phyloP scores from a whole-genome alignment of 129 eudicot species.

The Artemisia tridentata region DNA sequence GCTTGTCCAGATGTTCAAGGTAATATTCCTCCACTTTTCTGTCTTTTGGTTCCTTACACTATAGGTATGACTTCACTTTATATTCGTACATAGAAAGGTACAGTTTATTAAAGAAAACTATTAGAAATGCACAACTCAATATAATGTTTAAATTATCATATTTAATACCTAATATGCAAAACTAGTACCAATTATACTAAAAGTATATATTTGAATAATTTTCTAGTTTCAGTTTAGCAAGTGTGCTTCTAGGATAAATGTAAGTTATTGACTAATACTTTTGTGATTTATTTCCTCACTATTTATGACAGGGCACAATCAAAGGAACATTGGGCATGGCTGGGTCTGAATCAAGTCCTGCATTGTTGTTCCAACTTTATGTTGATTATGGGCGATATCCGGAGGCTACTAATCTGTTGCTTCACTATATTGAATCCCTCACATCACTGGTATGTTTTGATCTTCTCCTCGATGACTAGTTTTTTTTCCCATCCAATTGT shows the following conservation, averaged over 20 bases:
- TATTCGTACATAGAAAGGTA: neutral
- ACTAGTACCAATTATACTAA: neutral
- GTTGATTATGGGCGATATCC: conserved; percentile 80
- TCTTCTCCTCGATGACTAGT: neutral
- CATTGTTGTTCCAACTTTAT: conserved; percentile 72
- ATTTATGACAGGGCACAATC: conserved; percentile 48
- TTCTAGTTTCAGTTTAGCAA: neutral
- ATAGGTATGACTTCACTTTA: neutral
- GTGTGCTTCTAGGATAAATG: neutral
- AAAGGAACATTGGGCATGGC: conserved; percentile 71
- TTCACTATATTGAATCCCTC: conserved; percentile 70
- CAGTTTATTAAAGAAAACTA: neutral
- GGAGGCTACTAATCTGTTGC: conserved; percentile 60
- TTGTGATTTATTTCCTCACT: neutral
- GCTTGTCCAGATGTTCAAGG: conserved; percentile 93
- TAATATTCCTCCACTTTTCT: conserved; percentile 30
- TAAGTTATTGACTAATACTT: neutral
- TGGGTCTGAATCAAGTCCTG: conserved; percentile 80
- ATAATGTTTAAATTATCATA: neutral
- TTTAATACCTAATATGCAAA: neutral
- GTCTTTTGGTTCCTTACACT: neutral
- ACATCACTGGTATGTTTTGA: conserved; percentile 57
- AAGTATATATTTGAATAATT: neutral
- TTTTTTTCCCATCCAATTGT: too few relatives aligned
- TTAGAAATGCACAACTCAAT: neutral